Evolutionary conservation across 192 early-diverging fungal species (phyloP).

Genomic region (Phlyctochytrium planicorne): DNA sequence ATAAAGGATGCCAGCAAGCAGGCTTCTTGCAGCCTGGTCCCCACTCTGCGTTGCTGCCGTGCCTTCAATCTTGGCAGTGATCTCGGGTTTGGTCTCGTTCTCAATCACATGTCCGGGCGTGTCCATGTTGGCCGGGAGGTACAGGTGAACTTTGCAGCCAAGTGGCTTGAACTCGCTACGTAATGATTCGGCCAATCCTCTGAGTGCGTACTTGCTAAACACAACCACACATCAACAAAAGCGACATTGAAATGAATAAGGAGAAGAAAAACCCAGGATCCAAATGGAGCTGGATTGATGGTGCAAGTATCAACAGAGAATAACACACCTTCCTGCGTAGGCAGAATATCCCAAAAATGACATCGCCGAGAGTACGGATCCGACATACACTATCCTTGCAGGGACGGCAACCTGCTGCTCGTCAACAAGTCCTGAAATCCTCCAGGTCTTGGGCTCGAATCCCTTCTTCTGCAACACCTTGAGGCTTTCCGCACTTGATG

Average conservation of each 20-base stretch:
- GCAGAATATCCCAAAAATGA: slow-evolving; percentile 42
- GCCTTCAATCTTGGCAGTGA: slow-evolving; percentile 46
- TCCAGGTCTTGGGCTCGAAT: slow-evolving; percentile 2
- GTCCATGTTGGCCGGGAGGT: slow-evolving; percentile 49
- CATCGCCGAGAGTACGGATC: slow-evolving; percentile 30
- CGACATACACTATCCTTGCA: slow-evolving; percentile 42
- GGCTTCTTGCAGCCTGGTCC: slow-evolving; percentile 32
- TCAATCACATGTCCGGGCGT: slow-evolving; percentile 47
- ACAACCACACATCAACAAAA: too few species aligned
- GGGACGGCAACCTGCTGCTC: slow-evolving; percentile 20
- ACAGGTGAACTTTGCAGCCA: slow-evolving; percentile 38
- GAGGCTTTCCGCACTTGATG: not conserved
- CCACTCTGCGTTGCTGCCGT: slow-evolving; percentile 26
- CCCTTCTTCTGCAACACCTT: not conserved
- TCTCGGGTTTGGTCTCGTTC: slow-evolving; percentile 45
- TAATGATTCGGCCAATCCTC: slow-evolving; percentile 39
- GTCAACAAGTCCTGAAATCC: slow-evolving; percentile 26
- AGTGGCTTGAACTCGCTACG: slow-evolving; percentile 40
- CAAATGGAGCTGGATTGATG: not conserved
- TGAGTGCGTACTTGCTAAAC: slow-evolving; percentile 46
- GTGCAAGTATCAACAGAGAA: not conserved
- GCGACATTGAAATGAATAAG: slow-evolving; percentile 2
- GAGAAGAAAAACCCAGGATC: not conserved
- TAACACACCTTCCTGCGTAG: slow-evolving; percentile 37
- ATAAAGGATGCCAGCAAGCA: slow-evolving; percentile 36